Conservation (phyloP, 2,329 filamentous ascomycete species). For the Ceratocystis alfenasii region DNA sequence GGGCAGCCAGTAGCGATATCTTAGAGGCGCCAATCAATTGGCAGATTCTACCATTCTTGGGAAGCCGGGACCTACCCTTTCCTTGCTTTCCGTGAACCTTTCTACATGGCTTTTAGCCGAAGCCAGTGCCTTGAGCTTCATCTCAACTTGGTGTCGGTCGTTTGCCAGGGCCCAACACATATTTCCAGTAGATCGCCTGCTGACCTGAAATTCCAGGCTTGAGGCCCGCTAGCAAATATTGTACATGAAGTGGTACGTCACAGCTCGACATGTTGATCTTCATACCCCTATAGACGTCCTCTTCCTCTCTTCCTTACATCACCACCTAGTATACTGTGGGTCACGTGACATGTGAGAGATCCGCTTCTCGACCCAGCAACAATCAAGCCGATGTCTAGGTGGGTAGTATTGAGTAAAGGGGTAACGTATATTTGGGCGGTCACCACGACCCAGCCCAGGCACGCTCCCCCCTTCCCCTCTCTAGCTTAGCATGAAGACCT, state of each 20-base stretch:
- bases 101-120: not conserved
- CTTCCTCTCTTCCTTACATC: not conserved
- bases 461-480: not conserved
- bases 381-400: not conserved
- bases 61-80: not conserved
- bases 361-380: too few species aligned
- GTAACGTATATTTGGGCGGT: not conserved
- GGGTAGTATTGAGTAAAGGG: conserved; percentile 4
- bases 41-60: not conserved
- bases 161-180: not conserved
- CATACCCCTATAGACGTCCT: not conserved
- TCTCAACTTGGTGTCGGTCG: not conserved
- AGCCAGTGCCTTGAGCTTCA: not conserved
- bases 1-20: not conserved
- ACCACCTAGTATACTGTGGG: too few species aligned
- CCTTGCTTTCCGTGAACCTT: not conserved
- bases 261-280: conserved; percentile 5
- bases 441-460: not conserved
- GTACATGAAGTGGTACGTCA: conserved; percentile 8
- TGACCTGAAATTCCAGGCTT: not conserved
- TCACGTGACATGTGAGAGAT: too few species aligned
- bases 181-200: not conserved
- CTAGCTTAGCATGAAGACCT: not conserved
- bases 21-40: not conserved
- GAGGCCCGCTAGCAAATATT: not conserved